Evolutionary conservation across 306 rosid genomes (phyloP).

Genomic region (Oemleria cerasiformis): DNA sequence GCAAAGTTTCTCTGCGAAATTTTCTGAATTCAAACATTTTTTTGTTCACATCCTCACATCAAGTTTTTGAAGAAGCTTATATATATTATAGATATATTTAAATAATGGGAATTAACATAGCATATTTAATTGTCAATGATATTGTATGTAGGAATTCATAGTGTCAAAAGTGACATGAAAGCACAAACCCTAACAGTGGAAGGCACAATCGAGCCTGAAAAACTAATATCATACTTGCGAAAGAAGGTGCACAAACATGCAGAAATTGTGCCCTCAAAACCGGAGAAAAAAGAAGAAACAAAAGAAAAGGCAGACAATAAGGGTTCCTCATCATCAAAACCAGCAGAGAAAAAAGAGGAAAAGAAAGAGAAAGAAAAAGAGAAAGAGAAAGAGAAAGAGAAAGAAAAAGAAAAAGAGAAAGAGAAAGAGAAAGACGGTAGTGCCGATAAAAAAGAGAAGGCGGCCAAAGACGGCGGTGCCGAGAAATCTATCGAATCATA

Average conservation of each 20-base stretch:
- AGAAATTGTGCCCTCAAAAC: constrained; percentile 46
- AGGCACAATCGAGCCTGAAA: constrained; percentile 74
- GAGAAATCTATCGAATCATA: constrained; percentile 21
- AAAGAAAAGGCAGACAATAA: constrained; percentile 16
- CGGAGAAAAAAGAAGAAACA: constrained; percentile 35
- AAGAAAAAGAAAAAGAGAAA: not conserved
- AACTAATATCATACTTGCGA: constrained; percentile 41
- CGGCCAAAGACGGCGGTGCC: not conserved
- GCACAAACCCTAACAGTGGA: constrained; percentile 50
- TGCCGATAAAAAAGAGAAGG: not conserved
- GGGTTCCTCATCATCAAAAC: not conserved
- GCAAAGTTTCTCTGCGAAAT: not conserved
- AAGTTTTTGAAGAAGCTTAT: not conserved
- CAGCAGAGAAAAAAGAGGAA: not conserved
- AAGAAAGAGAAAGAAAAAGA: not conserved
- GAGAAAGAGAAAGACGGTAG: too few relatives aligned
- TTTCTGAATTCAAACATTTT: too few relatives aligned
- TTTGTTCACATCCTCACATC: too few relatives aligned
- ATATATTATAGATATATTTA: not conserved
- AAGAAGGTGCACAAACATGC: constrained; percentile 62
- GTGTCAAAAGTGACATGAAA: constrained; percentile 66
- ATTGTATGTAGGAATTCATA: constrained; percentile 42
- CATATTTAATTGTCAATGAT: not conserved
- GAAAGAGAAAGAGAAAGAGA: not conserved
- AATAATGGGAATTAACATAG: too few relatives aligned